These are phyloP conservation scores for Didymosphaeria variabile DNA, from an alignment of 2,329 filamentous ascomycete genomes.

Conservation along the genomic window DNA sequence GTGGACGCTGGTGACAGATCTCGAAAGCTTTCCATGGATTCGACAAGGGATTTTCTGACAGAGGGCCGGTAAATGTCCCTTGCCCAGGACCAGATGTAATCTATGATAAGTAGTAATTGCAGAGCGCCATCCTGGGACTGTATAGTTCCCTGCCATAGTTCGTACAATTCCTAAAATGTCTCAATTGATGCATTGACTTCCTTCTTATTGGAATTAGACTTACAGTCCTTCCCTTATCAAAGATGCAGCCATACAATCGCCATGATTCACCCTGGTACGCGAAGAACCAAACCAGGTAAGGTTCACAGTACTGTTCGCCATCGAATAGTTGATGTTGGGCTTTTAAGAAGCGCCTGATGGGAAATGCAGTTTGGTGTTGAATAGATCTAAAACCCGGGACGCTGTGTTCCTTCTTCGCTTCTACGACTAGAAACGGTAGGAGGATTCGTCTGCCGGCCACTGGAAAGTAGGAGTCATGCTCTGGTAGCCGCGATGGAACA, in stretches of 20 bases:
- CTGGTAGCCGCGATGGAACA: too few relatives aligned
- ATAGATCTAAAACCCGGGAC: slow-evolving; percentile 24
- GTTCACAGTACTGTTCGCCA: background rate
- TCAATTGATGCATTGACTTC: too few relatives aligned
- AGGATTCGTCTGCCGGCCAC: too few relatives aligned
- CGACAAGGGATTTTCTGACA: too few relatives aligned
- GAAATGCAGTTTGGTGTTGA: slow-evolving; percentile 27
- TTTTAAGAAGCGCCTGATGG: slow-evolving; percentile 23
- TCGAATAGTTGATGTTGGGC: slow-evolving; percentile 20
- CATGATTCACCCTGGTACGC: background rate
- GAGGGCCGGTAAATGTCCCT: slow-evolving; percentile 18
- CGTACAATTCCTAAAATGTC: slow-evolving; percentile 22
- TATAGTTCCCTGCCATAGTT: slow-evolving; percentile 31
- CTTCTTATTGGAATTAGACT: background rate
- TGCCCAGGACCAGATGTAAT: slow-evolving; percentile 31
- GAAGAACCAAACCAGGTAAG: background rate
- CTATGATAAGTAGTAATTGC: slow-evolving; percentile 28
- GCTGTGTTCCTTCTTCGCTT: slow-evolving; percentile 26
- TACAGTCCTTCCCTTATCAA: slow-evolving; percentile 1
- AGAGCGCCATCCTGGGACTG: slow-evolving; percentile 27
- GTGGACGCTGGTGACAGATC: too few relatives aligned
- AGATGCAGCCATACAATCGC: background rate
- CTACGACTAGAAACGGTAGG: slow-evolving; percentile 27
- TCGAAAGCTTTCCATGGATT: too few relatives aligned
- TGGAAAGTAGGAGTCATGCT: background rate